Evolutionary conservation across 169 alveolate species (phyloP).

Genomic region (Plasmodium relictum): DNA sequence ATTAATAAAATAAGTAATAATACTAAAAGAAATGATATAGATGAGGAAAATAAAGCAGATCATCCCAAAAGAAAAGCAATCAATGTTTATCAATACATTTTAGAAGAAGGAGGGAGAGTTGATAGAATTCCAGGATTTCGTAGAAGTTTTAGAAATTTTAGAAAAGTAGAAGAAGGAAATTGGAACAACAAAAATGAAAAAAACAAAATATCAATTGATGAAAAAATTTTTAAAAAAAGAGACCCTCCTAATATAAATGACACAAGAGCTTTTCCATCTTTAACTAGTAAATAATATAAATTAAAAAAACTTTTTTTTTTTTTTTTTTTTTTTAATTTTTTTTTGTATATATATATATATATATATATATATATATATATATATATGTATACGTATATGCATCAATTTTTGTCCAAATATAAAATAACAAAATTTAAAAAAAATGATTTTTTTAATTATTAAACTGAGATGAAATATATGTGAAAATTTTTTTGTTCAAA

Average conservation of each 20-base stretch:
- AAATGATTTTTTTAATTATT: constrained; percentile 36
- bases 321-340: background rate
- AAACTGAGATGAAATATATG: constrained; percentile 38
- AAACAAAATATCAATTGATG: constrained; percentile 44
- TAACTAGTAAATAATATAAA: constrained; percentile 43
- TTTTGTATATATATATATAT: constrained; percentile 25
- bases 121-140: constrained; percentile 74
- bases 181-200: constrained; percentile 35
- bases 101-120: constrained; percentile 64
- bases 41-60: constrained; percentile 42
- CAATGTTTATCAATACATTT: constrained; percentile 69
- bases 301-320: background rate
- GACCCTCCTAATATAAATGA: constrained; percentile 77
- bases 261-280: constrained; percentile 73
- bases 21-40: constrained; percentile 22
- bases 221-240: constrained; percentile 64
- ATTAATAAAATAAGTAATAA: constrained; percentile 5
- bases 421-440: constrained; percentile 26
- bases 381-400: constrained; percentile 13
- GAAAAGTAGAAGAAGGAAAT: constrained; percentile 36
- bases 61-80: constrained; percentile 72
- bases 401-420: constrained; percentile 24
- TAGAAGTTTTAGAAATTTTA: constrained; percentile 49
- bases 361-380: constrained; percentile 18
- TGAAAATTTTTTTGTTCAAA: constrained; percentile 50